phyloP scores from a whole-genome alignment of 1,284 basidiomycete genomes.

The Leccinum fallax region DNA sequence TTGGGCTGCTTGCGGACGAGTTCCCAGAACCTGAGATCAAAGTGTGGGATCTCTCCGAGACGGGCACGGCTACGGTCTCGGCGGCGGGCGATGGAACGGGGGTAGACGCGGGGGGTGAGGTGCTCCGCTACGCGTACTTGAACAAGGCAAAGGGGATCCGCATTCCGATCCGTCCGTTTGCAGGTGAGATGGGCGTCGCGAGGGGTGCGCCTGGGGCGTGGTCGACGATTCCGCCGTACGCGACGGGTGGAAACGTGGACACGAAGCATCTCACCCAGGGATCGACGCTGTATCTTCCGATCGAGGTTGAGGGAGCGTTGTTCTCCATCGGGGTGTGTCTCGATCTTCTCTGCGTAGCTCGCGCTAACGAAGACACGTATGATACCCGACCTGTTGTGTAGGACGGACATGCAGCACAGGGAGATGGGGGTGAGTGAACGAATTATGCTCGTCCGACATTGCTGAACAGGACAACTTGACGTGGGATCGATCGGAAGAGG shows the following conservation, averaged over 20 bases:
- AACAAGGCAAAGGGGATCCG: conserved; percentile 48
- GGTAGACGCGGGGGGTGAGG: not conserved
- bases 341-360: not conserved
- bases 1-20: conserved; percentile 61
- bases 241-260: conserved; percentile 63
- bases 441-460: not conserved
- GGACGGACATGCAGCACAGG: conserved; percentile 69
- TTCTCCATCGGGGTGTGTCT: conserved; percentile 59
- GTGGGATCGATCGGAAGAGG: conserved; percentile 37
- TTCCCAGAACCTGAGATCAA: conserved; percentile 52
- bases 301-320: conserved; percentile 61
- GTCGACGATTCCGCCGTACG: conserved; percentile 64
- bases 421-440: conserved; percentile 54
- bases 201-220: conserved; percentile 51
- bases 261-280: conserved; percentile 56
- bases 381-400: conserved; percentile 19
- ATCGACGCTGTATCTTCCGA: conserved; percentile 55
- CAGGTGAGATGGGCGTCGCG: conserved; percentile 69
- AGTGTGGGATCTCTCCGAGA: conserved; percentile 48
- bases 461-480: conserved; percentile 6
- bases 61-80: conserved; percentile 19
- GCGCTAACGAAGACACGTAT: not conserved
- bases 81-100: not conserved
- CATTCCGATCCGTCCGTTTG: conserved; percentile 55
- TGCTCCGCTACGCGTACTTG: conserved; percentile 45